Percentiles rank a stretch among this genome's conserved stretches.
Conservation (phyloP, 331 rosid genomes). For the Dryas integrifolia region DNA sequence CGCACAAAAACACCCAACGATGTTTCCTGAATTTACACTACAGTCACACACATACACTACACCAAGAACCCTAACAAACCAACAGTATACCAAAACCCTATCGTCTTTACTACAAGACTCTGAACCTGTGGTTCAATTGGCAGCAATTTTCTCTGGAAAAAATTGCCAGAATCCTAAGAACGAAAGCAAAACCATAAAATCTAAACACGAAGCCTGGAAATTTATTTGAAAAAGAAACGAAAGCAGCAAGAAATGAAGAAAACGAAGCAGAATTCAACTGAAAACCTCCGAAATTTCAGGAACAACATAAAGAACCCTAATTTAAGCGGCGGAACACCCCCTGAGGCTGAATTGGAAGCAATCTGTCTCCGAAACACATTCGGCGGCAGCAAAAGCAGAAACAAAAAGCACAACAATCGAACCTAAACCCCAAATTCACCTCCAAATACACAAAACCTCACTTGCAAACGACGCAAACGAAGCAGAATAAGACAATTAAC, state of each 20-base stretch:
- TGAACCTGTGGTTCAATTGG: constrained; percentile 20
- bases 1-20: background rate
- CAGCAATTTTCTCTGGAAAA: constrained; percentile 12
- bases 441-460: background rate
- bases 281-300: background rate
- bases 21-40: background rate
- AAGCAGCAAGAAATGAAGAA: constrained; percentile 9
- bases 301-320: constrained; percentile 25
- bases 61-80: background rate
- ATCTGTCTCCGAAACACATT: constrained; percentile 27
- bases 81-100: background rate
- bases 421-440: constrained; percentile 29
- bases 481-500: background rate
- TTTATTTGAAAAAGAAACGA: constrained; percentile 5
- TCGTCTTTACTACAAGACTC: constrained; percentile 12
- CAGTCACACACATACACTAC: background rate
- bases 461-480: background rate
- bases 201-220: background rate
- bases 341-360: constrained; percentile 14
- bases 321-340: constrained; percentile 5
- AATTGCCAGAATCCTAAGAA: background rate
- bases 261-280: background rate
- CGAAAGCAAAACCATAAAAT: background rate
- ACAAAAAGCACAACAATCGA: constrained; percentile 1
- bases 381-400: constrained; percentile 7